These are phyloP conservation scores for Diaporthe citrichinensis DNA, from an alignment of 2,329 filamentous ascomycete genomes.

Conservation along the genomic window DNA sequence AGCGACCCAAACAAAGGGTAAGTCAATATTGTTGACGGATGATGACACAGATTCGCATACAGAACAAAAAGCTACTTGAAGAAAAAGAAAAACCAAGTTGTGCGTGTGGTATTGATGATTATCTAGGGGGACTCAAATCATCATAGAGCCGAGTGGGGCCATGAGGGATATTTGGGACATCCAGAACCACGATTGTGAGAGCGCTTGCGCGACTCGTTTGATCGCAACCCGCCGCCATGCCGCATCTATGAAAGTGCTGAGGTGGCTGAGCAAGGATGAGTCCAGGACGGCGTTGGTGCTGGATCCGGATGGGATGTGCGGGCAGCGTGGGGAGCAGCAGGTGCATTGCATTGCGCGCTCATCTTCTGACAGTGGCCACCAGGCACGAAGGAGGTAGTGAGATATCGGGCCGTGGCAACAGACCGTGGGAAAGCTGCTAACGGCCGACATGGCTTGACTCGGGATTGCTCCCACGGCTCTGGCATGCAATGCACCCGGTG, in stretches of 20 bases:
- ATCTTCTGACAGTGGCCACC: slow-evolving; percentile 9
- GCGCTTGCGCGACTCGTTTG: slow-evolving; percentile 9
- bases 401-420: slow-evolving; percentile 10
- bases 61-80: not conserved
- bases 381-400: not conserved
- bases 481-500: slow-evolving; percentile 10
- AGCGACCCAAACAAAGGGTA: not conserved
- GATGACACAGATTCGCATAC: not conserved
- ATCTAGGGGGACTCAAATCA: slow-evolving; percentile 13
- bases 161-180: slow-evolving; percentile 40
- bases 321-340: slow-evolving; percentile 6
- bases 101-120: not conserved
- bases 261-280: slow-evolving; percentile 29
- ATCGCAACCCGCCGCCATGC: not conserved
- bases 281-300: slow-evolving; percentile 20
- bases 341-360: slow-evolving; percentile 6
- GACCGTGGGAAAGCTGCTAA: not conserved
- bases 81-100: not conserved
- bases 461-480: slow-evolving; percentile 10
- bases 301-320: slow-evolving; percentile 18
- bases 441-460: slow-evolving; percentile 24
- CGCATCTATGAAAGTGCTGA: slow-evolving; percentile 19
- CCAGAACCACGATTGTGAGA: not conserved
- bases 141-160: slow-evolving; percentile 25
- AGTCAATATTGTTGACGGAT: not conserved